These are phyloP conservation scores for Lojkania enalia DNA, from an alignment of 2,329 filamentous ascomycete genomes.

Conservation along the genomic window DNA sequence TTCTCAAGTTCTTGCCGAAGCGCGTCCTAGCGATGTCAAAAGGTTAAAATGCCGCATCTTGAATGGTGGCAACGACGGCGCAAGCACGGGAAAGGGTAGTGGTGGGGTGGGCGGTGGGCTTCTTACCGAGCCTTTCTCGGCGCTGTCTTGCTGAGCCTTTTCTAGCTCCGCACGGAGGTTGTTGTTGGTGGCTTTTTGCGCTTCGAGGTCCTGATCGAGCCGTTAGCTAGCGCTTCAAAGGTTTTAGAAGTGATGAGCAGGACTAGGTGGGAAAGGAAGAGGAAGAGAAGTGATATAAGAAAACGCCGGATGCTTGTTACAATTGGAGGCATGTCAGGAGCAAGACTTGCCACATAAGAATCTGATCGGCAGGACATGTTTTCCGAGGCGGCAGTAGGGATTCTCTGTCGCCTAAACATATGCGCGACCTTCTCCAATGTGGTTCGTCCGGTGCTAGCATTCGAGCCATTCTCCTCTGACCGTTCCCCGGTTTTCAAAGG, in stretches of 20 bases:
- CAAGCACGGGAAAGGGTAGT: not conserved
- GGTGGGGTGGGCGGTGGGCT: no score
- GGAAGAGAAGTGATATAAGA: constrained; percentile 9
- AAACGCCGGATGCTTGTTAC: not conserved
- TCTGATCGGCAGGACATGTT: no score
- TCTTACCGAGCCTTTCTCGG: constrained; percentile 44
- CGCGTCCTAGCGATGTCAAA: constrained; percentile 27
- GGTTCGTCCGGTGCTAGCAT: no score
- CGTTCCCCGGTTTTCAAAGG: no score
- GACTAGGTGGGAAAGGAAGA: not conserved
- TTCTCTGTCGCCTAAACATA: no score
- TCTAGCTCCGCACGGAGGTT: constrained; percentile 37
- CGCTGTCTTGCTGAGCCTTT: constrained; percentile 37
- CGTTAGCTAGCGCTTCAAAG: constrained; percentile 5
- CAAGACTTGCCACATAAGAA: constrained; percentile 33
- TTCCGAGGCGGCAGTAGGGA: no score
- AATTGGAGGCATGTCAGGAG: constrained; percentile 24
- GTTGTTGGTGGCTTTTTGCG: constrained; percentile 27
- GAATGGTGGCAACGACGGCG: not conserved
- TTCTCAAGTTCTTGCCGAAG: constrained; percentile 61
- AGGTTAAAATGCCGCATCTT: not conserved
- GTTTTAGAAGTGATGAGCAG: not conserved
- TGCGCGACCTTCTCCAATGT: no score
- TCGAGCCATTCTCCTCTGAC: no score
- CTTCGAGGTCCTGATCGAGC: constrained; percentile 34